These are phyloP conservation scores for Musa balbisiana DNA, from an alignment of 202 grass and related monocot species.

Conservation along the genomic window DNA sequence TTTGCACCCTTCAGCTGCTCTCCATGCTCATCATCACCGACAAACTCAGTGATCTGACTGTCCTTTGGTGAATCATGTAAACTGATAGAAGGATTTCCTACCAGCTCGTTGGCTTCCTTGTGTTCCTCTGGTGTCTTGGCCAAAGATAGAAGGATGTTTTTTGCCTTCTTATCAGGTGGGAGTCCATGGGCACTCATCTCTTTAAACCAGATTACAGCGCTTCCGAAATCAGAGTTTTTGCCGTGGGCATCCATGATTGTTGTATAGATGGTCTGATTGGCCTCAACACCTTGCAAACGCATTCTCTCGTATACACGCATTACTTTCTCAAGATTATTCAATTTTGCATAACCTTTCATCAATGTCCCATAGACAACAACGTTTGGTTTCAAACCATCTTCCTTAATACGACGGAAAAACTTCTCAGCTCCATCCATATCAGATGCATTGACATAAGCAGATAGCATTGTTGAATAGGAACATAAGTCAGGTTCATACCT, in stretches of 20 bases:
- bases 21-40: too few relatives aligned
- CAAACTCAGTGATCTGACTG: too few relatives aligned
- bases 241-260: slow-evolving; percentile 84
- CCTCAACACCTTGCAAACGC: slow-evolving; percentile 69
- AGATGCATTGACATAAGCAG: slow-evolving; percentile 90
- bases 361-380: slow-evolving; percentile 73
- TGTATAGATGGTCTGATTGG: slow-evolving; percentile 87
- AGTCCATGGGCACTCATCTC: slow-evolving; percentile 69
- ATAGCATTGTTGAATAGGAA: slow-evolving; percentile 95
- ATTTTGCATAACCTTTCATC: slow-evolving; percentile 94
- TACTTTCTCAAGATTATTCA: slow-evolving; percentile 80
- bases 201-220: slow-evolving; percentile 80
- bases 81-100: too few relatives aligned
- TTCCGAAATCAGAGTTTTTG: slow-evolving; percentile 72
- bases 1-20: too few relatives aligned
- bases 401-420: slow-evolving; percentile 87
- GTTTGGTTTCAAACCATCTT: slow-evolving; percentile 93
- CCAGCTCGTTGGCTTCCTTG: slow-evolving; percentile 33
- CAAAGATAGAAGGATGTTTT: slow-evolving; percentile 80
- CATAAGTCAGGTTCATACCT: slow-evolving; percentile 86
- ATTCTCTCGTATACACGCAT: slow-evolving; percentile 75
- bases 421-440: slow-evolving; percentile 89
- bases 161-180: slow-evolving; percentile 75
- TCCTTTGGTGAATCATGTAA: too few relatives aligned
- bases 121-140: slow-evolving; percentile 64